Evolutionary conservation across 441 rosid species (phyloP).

Genomic region (Euphorbia celastroides): DNA sequence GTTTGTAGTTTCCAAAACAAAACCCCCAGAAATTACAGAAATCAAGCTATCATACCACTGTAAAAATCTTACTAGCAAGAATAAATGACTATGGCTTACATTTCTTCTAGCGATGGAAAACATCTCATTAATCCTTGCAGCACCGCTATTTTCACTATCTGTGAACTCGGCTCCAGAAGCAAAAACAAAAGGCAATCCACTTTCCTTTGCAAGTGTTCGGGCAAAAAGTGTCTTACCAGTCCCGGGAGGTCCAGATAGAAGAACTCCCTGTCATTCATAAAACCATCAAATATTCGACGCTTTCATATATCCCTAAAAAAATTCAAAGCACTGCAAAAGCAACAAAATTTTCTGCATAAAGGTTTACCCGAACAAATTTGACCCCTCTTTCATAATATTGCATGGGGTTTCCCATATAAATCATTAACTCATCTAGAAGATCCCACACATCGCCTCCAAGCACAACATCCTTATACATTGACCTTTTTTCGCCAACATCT

Average conservation of each 20-base stretch:
- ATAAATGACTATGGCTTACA: constrained; percentile 38
- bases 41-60: background rate
- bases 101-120: constrained; percentile 88
- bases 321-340: constrained; percentile 8
- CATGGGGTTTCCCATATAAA: constrained; percentile 94
- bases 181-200: constrained; percentile 94
- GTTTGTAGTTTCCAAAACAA: background rate
- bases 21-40: too few relatives aligned
- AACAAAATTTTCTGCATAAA: background rate
- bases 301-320: constrained; percentile 19
- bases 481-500: constrained; percentile 74
- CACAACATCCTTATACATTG: constrained; percentile 89
- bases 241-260: constrained; percentile 98
- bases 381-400: constrained; percentile 81
- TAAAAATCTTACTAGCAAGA: background rate
- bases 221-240: constrained; percentile 99
- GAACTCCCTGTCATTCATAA: constrained; percentile 67
- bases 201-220: constrained; percentile 86
- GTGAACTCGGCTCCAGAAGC: constrained; percentile 98
- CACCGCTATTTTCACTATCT: constrained; percentile 90
- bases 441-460: constrained; percentile 99
- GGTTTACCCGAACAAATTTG: constrained; percentile 87
- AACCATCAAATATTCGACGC: constrained; percentile 9
- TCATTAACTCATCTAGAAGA: constrained; percentile 95
- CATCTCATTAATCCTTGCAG: constrained; percentile 89